A percentile compares a stretch with the other conserved stretches of the same genome.
Evolutionary conservation across 371 early-diverging fungal genomes (phyloP).

Genomic region (Blakeslea trispora): DNA sequence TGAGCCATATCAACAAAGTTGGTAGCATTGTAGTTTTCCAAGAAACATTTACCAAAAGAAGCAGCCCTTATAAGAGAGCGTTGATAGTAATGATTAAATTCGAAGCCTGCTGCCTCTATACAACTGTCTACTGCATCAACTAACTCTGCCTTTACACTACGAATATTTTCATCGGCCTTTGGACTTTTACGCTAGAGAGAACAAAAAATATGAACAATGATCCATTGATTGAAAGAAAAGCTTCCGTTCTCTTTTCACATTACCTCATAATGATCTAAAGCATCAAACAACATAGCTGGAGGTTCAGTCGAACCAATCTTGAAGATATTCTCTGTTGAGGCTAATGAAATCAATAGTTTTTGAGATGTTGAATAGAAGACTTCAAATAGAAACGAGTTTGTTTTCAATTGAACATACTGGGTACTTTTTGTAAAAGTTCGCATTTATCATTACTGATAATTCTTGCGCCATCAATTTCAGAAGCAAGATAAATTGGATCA

Average conservation of each 20-base stretch:
- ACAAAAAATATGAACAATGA: neutral
- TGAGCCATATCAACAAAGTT: conserved; percentile 89
- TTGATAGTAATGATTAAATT: conserved; percentile 76
- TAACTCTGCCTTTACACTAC: conserved; percentile 80
- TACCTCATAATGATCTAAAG: conserved; percentile 88
- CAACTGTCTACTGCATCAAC: conserved; percentile 89
- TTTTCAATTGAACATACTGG: conserved; percentile 60
- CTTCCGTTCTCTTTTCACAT: neutral
- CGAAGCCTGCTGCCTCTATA: conserved; percentile 93
- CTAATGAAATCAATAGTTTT: conserved; percentile 31
- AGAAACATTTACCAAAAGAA: conserved; percentile 92
- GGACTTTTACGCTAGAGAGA: conserved; percentile 71
- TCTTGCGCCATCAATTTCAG: conserved; percentile 94
- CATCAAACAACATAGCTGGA: conserved; percentile 93
- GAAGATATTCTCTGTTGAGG: conserved; percentile 82
- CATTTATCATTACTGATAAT: conserved; percentile 83
- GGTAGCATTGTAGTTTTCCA: conserved; percentile 82
- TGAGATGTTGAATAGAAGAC: too few relatives aligned
- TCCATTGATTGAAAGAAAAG: too few relatives aligned
- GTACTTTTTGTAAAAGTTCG: conserved; percentile 87
- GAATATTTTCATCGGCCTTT: conserved; percentile 93
- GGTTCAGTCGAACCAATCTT: conserved; percentile 94
- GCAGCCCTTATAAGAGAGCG: conserved; percentile 86
- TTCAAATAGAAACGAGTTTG: too few relatives aligned
- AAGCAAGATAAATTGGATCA: conserved; percentile 74